Evolutionary conservation across 2,329 filamentous ascomycete genomes (phyloP), one percentile per base, ranked within the genome.

Genomic region (Colletotrichum agaves): DNA sequence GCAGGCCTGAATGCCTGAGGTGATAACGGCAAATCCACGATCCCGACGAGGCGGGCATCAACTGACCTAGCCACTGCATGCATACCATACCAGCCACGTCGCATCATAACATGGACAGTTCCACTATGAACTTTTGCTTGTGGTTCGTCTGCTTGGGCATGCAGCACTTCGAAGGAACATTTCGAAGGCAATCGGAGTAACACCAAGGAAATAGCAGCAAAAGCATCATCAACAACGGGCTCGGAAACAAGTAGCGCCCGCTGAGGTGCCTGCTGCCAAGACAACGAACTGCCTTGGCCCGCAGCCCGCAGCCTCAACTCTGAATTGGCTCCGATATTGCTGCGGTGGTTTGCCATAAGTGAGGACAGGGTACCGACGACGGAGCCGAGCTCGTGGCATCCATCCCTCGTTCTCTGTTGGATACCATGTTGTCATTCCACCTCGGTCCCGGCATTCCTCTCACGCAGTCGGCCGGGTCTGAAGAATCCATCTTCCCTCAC

Each of bases 301-400:
- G 41, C 58, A 56, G 39, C 35, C 49, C 23, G 19, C 43, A 19
- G 47, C 23, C 10, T 49, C n/a, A 31, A 53, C 31, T 13, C 53
- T 13, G 35, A 4, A 5, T 41, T 35, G 41, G 55, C 39, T 46
- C 17, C 23, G 23, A 57, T 6, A 33, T 23, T 37, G 33, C 31
- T 33, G 37, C 21, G 15, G 10, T 23, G 27, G 35, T 19, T 47
- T 65, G 33, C 63, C 41, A 39, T 15, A 47, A n/a, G 50, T 35
- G 43, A 58, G 19, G 37, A 37, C 50, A n/a, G 35, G 31, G 17
- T 13, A 19, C 35, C 35, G 21, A 60, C 57, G 35, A 52, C 63
- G 41, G 15, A 62, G n/a, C 33, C 21, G 49, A 33, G 57, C 15
- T 46, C 17, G 19, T 33, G 23, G 50, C 17, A 27, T 27, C 4